Percentiles rank a stretch among this genome's conserved stretches.
phyloP scores from a whole-genome alignment of 2,329 filamentous ascomycete genomes.

The Pezizomycotina sp. region DNA sequence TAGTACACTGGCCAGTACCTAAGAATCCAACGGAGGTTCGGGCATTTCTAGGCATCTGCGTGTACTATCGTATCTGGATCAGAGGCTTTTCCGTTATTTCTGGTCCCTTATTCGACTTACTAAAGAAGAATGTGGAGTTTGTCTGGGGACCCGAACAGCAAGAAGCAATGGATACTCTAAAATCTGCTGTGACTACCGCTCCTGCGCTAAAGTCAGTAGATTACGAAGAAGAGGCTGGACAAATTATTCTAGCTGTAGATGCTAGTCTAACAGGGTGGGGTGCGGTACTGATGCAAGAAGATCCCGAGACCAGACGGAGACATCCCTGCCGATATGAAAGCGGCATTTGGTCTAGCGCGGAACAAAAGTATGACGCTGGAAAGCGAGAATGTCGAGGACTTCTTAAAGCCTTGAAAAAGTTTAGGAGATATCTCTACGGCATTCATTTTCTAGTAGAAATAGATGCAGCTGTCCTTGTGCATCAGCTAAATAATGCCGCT shows the following conservation, averaged over 20 bases:
- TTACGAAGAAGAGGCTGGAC: neutral
- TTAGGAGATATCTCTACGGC: neutral
- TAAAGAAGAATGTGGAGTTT: neutral
- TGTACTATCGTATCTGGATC: slow-evolving; percentile 1
- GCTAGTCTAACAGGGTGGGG: neutral
- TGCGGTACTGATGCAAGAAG: neutral
- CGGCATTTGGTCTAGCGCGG: neutral
- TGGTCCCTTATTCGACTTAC: neutral
- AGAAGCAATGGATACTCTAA: neutral
- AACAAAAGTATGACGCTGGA: neutral
- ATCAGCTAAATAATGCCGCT: slow-evolving; percentile 1
- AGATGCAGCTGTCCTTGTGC: slow-evolving; percentile 1
- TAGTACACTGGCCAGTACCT: neutral
- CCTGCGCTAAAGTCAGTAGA: neutral
- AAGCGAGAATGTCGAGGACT: slow-evolving; percentile 2
- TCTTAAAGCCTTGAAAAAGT: slow-evolving; percentile 1
- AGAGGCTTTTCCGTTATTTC: neutral
- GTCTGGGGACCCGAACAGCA: neutral
- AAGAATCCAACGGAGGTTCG: neutral
- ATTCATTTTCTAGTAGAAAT: slow-evolving; percentile 1
- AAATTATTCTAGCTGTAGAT: slow-evolving; percentile 1
- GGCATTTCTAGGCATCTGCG: neutral
- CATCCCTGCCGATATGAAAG: slow-evolving; percentile 1
- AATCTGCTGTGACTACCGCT: neutral
- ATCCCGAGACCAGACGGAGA: neutral